Evolutionary conservation across 106 monocot species (phyloP).

Genomic region (Alisma plantagoaquatica): DNA sequence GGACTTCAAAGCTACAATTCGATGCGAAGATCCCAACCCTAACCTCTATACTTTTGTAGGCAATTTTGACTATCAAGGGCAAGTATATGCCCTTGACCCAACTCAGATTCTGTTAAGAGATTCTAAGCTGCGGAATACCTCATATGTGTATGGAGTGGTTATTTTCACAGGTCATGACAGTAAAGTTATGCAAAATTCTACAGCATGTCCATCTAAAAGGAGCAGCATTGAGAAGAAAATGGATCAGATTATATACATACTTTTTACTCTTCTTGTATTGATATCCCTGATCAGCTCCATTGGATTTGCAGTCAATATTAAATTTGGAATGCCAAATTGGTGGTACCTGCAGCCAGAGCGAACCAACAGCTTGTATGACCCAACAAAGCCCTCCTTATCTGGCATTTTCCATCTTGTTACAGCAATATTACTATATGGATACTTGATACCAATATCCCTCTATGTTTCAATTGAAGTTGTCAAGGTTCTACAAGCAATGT

Average conservation of each 20-base stretch:
- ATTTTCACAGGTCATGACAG: constrained; percentile 93
- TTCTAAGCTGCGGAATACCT: constrained; percentile 89
- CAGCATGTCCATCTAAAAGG: constrained; percentile 76
- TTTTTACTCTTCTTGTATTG: constrained; percentile 73
- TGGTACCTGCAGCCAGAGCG: constrained; percentile 69
- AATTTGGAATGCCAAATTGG: constrained; percentile 71
- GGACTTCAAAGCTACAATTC: constrained; percentile 59
- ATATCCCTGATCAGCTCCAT: constrained; percentile 87
- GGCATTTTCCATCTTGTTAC: constrained; percentile 83
- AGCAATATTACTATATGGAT: constrained; percentile 91
- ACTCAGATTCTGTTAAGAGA: constrained; percentile 86
- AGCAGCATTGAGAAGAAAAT: constrained; percentile 90
- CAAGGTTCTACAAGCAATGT: constrained; percentile 86
- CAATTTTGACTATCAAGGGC: constrained; percentile 82
- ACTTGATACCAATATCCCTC: constrained; percentile 91
- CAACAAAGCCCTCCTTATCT: constrained; percentile 38
- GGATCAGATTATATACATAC: constrained; percentile 81
- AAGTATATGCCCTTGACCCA: constrained; percentile 69
- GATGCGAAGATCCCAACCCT: constrained; percentile 91
- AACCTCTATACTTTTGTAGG: constrained; percentile 86
- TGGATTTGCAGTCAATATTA: constrained; percentile 74
- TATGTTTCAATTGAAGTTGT: constrained; percentile 95
- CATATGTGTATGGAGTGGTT: constrained; percentile 77
- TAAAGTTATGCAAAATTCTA: constrained; percentile 98
- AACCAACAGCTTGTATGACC: constrained; percentile 38